These are phyloP conservation scores for Anaeromyces robustus DNA, from an alignment of 192 early-diverging fungal species.

Conservation along the genomic window DNA sequence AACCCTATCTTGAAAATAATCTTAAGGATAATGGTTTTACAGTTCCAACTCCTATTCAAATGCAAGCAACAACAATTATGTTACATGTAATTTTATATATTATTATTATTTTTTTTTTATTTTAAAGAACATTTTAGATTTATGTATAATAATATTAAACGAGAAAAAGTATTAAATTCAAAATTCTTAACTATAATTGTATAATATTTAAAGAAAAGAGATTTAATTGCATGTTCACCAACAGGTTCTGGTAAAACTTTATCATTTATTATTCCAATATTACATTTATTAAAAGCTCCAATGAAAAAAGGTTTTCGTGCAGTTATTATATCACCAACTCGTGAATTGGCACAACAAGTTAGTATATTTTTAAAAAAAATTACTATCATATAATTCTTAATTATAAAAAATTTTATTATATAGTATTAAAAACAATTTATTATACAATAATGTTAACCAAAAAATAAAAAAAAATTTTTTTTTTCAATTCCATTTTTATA, in stretches of 20 bases:
- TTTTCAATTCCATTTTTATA: too few species aligned
- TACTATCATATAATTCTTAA: too few species aligned
- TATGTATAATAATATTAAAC: too few species aligned
- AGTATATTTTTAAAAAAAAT: background rate
- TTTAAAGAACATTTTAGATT: too few species aligned
- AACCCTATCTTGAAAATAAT: constrained; percentile 57
- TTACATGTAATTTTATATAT: constrained; percentile 54
- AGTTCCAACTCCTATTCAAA: constrained; percentile 79
- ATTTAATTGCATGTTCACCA: constrained; percentile 89
- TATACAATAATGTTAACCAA: too few species aligned
- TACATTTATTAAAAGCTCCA: constrained; percentile 66
- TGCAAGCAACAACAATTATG: constrained; percentile 80
- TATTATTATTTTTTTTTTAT: too few species aligned
- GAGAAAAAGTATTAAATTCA: too few species aligned
- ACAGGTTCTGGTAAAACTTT: constrained; percentile 98
- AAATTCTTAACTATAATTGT: too few species aligned
- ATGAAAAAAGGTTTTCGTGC: constrained; percentile 74
- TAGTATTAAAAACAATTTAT: too few species aligned
- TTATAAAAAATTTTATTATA: too few species aligned
- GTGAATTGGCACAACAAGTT: constrained; percentile 77
- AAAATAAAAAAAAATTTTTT: background rate
- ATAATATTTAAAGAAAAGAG: constrained; percentile 38
- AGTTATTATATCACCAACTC: constrained; percentile 80
- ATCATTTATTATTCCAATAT: constrained; percentile 80
- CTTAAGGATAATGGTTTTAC: constrained; percentile 48